Base-by-base conservation (phyloP, 805 yeast genomes). In the Diddensiella transvaalensis region DNA sequence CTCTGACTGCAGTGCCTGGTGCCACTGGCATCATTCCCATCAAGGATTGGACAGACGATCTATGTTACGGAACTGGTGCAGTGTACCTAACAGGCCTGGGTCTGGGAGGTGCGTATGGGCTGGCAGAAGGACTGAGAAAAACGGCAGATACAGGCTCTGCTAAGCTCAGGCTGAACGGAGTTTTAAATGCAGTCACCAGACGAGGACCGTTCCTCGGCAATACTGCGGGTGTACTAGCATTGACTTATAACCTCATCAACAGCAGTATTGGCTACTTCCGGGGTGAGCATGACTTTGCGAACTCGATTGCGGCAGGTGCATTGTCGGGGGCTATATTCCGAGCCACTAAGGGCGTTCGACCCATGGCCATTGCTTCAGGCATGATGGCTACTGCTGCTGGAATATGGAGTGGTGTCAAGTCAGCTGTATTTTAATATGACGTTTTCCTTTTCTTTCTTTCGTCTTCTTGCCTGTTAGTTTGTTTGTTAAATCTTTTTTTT, bases 51-150 rank as follows among this genome's bases (percentile, higher is more conserved):
- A 79, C 89, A 13, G 99, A 93, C 67, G 98, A 93, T 71, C 76
- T 93, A 56, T 89, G 97, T 77, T 93, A 93, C 69, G 99, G 99
- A 59, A 85, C 98, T 8, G 99, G 99, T 69, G 82, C 96, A 4
- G 88, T 89, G 45, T 93, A 93, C 65, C 75, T 93, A 57, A 59
- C 85, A 26, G 74, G 96, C 38, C 76, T 93, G 56, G 95, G 95
- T 30, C 52, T 80, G 39, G 99, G 99, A 69, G 99, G 99, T 51
- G 70, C 82, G 11, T 84, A 81, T 61, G 99, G 99, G 51, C 71
- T 90, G 52, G 78, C 80, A 51, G 96, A 91, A 68, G 98, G 99
- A 53, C 61, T 93, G 48, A 76, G 77, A 53, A 80, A 81, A 65
- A 75, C 93, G 47, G 93, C 95, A 37, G 77, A 82, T 39, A 75